Evolutionary conservation across 352 stramenopile species (phyloP).

Genomic region (Phytopythium boreale): DNA sequence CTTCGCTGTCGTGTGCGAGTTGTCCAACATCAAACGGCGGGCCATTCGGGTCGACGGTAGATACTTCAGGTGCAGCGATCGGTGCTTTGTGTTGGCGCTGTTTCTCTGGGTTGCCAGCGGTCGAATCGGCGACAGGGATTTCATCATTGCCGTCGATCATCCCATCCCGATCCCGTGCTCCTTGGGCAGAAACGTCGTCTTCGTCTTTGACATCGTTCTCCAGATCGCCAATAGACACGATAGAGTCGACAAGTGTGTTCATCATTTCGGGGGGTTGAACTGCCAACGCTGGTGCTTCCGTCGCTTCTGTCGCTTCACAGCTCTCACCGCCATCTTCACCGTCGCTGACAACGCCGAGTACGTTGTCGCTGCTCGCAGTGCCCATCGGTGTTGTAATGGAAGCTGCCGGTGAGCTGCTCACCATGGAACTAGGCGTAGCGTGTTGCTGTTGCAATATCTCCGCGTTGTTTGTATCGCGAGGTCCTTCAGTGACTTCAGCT

Average conservation of each 20-base stretch:
- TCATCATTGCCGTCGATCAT: background rate
- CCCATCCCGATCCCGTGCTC: background rate
- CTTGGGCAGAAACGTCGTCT: background rate
- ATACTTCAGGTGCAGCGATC: background rate
- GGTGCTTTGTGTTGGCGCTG: background rate
- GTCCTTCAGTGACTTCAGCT: background rate
- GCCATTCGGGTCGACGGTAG: background rate
- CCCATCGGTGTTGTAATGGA: background rate
- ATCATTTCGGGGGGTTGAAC: background rate
- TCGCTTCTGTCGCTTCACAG: background rate
- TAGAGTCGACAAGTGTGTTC: background rate
- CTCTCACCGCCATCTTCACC: background rate
- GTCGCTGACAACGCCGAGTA: background rate
- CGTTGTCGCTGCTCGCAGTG: background rate
- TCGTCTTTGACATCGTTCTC: background rate
- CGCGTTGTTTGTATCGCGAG: background rate
- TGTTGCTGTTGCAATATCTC: background rate
- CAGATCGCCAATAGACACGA: too few relatives aligned
- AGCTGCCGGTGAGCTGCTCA: background rate
- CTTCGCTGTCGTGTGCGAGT: conserved; percentile 8
- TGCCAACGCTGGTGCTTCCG: background rate
- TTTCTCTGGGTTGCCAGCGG: background rate
- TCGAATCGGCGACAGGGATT: background rate
- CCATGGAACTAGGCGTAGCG: background rate
- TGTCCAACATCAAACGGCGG: background rate